Evolutionary conservation across 495 filamentous ascomycete genomes (phyloP).

Genomic region (Venustampulla echinocandica): DNA sequence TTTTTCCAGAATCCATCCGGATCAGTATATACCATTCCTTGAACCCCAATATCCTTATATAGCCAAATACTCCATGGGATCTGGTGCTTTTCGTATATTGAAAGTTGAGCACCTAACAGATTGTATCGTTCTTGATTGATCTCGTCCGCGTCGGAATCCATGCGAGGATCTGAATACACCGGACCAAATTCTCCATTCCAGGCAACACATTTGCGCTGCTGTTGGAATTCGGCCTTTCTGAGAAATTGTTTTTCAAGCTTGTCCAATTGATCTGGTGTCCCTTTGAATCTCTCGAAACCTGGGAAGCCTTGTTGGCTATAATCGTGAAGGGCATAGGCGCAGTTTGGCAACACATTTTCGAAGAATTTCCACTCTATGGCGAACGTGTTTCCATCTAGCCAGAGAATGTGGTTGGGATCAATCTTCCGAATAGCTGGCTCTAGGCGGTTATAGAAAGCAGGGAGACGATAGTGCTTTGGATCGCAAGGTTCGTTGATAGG

Average conservation of each 20-base stretch:
- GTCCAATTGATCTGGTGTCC: slow-evolving; percentile 42
- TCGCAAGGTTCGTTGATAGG: slow-evolving; percentile 59
- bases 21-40: slow-evolving; percentile 51
- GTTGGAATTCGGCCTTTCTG: slow-evolving; percentile 53
- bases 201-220: slow-evolving; percentile 39
- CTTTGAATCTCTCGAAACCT: slow-evolving; percentile 38
- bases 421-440: slow-evolving; percentile 50
- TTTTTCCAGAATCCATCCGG: slow-evolving; percentile 42
- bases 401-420: slow-evolving; percentile 55
- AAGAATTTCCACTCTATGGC: slow-evolving; percentile 43
- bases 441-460: slow-evolving; percentile 46
- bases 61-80: slow-evolving; percentile 57
- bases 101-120: slow-evolving; percentile 46
- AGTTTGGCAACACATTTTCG: slow-evolving; percentile 29
- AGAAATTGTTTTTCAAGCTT: slow-evolving; percentile 38
- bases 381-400: slow-evolving; percentile 58
- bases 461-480: slow-evolving; percentile 44
- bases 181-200: slow-evolving; percentile 66
- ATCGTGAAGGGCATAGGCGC: slow-evolving; percentile 55
- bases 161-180: slow-evolving; percentile 41
- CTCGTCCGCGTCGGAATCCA: slow-evolving; percentile 27
- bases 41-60: slow-evolving; percentile 57
- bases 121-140: slow-evolving; percentile 46
- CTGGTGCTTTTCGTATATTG: slow-evolving; percentile 46
- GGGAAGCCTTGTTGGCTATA: slow-evolving; percentile 54